phyloP scores from a whole-genome alignment of 139 green algal genomes.

The Eudorina sp. region DNA sequence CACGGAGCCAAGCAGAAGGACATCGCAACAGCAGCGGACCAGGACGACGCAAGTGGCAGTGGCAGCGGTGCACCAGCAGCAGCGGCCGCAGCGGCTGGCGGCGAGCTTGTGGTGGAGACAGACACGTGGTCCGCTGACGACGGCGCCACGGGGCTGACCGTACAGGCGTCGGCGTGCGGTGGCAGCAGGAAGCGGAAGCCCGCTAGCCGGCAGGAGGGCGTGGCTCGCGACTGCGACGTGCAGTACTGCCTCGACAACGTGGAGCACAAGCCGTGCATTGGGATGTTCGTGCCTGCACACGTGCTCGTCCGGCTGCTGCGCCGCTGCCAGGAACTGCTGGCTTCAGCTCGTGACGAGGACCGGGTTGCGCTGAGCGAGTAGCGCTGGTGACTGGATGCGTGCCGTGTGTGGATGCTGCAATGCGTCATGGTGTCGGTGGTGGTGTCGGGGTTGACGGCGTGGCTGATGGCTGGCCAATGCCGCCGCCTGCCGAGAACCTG shows the following conservation, averaged over 20 bases:
- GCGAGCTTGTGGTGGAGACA: too few species aligned
- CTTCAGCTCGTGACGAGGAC: not conserved
- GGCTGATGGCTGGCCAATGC: conserved; percentile 14
- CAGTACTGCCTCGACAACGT: too few species aligned
- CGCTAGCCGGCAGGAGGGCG: not conserved
- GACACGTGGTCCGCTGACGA: conserved; percentile 14
- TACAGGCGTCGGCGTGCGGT: not conserved
- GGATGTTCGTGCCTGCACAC: not conserved
- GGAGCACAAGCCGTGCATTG: conserved; percentile 18
- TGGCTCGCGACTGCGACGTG: too few species aligned
- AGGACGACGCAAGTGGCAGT: conserved; percentile 5
- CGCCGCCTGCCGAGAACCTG: not conserved
- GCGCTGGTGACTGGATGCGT: not conserved
- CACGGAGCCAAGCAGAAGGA: not conserved
- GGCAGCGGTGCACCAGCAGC: not conserved
- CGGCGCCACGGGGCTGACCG: not conserved
- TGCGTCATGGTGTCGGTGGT: too few species aligned
- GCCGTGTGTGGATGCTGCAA: not conserved
- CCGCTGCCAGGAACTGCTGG: conserved; percentile 5
- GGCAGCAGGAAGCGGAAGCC: not conserved
- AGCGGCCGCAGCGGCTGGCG: not conserved
- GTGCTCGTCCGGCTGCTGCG: too few species aligned
- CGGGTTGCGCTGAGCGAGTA: not conserved
- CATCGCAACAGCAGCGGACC: conserved; percentile 14
- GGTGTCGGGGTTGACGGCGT: conserved; percentile 8